phyloP scores from a whole-genome alignment of 495 filamentous ascomycete genomes.

The Echria macrotheca region DNA sequence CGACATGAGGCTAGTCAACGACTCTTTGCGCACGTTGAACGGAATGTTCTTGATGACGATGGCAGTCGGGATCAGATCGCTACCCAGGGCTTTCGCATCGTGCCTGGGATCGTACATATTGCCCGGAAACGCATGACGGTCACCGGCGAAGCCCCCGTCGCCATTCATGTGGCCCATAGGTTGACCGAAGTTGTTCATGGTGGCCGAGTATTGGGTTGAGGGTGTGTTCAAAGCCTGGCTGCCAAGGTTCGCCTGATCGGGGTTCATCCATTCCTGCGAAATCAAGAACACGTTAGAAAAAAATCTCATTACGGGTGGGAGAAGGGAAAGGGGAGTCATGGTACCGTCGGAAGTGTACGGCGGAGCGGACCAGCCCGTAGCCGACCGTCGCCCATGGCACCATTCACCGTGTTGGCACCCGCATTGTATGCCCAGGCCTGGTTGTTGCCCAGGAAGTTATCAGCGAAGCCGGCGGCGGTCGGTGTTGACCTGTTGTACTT shows the following conservation, averaged over 20 bases:
- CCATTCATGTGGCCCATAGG: conserved; percentile 28
- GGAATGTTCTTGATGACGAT: conserved; percentile 99
- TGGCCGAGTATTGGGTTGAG: conserved; percentile 27
- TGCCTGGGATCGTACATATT: conserved; percentile 31
- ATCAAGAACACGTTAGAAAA: too few relatives aligned
- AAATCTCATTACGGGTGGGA: too few relatives aligned
- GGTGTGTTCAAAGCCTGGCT: conserved; percentile 35
- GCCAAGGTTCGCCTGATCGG: conserved; percentile 37
- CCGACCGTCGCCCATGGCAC: conserved; percentile 43
- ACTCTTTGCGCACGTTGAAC: conserved; percentile 96
- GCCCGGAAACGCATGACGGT: conserved; percentile 24
- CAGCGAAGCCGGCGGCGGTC: conserved; percentile 33
- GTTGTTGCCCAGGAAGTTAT: conserved; percentile 39
- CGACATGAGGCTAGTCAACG: conserved; percentile 86
- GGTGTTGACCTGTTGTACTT: conserved; percentile 55
- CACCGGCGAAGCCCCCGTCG: conserved; percentile 21
- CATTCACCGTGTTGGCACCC: conserved; percentile 42
- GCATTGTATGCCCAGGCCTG: conserved; percentile 49
- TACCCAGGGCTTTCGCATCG: conserved; percentile 31
- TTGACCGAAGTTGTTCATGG: conserved; percentile 20
- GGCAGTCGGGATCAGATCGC: conserved; percentile 90
- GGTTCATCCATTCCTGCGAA: conserved; percentile 43
- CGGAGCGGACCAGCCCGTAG: conserved; percentile 38
- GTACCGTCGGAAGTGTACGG: conserved; percentile 45
- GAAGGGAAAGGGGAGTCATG: conserved; percentile 18